Evolutionary conservation across 495 filamentous ascomycete species (phyloP), one percentile per base, ranked within the genome.

Genomic region (Cryomyces minteri): DNA sequence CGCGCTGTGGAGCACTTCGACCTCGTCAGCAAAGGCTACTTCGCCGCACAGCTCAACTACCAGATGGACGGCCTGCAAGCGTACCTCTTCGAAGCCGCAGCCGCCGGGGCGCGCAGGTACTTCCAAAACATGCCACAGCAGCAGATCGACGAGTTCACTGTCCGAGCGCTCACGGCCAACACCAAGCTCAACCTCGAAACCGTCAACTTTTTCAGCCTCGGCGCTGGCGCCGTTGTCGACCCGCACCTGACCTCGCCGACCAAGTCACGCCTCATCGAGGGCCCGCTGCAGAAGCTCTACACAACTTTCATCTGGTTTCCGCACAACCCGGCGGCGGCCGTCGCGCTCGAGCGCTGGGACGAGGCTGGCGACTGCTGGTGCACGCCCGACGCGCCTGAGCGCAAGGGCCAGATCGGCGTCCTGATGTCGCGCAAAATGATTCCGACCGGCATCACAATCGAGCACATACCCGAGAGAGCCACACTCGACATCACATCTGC

Each of bases 351-450:
- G 4, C 55, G 54, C 31, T 82, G 79, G 73, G 58, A 65, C 4
- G 74, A 83, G 31, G 66, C 72, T 14, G 75, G 74, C 31, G 72
- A 83, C 38, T 82, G 78, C 58, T 84, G 74, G 74, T 81, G 80
- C 59, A 66, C 67, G 34, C 71, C 62, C 18, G 41, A 46, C 11
- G 36, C 29, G 37, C 38, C 39, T 25, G 6, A 42, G 32, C 18
- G 43, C 50, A 40, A 52, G 11, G 55, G 58, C 42, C 57, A 64
- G 48, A 48, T 84, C 9, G 58, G 57, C 14, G 65, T 83, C 42
- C 43, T 62, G 32, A 59, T 72, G 25, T 55, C 61, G 31, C 54
- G 59, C 32, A 31, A 49, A 4, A 64, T 83, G 44, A 67, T 69
- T 49, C 72, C 77, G 4, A 65, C 67, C 31, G 53, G 71, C 42